Conservation (phyloP, 2,329 filamentous ascomycete species). For the Aphanoascus verrucosus region DNA sequence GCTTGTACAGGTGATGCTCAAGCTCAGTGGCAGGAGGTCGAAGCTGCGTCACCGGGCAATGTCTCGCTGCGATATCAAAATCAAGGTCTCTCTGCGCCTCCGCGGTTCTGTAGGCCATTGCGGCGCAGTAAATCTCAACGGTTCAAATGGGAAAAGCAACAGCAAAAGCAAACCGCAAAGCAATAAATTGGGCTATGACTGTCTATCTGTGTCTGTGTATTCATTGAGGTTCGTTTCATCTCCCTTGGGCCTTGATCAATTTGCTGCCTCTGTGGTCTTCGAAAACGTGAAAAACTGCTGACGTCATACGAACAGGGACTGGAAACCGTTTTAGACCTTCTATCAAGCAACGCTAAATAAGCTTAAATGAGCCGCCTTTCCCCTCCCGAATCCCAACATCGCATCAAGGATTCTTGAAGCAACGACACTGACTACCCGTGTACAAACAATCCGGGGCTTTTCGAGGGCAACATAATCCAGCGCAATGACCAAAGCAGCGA, state of each 20-base stretch:
- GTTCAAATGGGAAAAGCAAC: background rate
- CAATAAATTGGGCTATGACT: too few relatives aligned
- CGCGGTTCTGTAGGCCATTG: background rate
- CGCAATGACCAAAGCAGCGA: too few relatives aligned
- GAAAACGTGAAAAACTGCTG: background rate
- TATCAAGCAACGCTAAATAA: background rate
- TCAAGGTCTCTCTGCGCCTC: background rate
- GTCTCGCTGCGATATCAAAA: background rate
- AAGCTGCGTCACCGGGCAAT: constrained; percentile 6
- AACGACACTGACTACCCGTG: background rate
- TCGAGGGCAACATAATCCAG: background rate
- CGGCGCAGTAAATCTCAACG: background rate
- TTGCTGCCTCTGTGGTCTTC: too few relatives aligned
- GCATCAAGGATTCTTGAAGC: background rate
- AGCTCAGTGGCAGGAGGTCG: constrained; percentile 2
- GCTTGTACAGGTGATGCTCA: background rate
- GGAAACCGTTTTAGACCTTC: background rate
- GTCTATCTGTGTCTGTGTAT: too few relatives aligned
- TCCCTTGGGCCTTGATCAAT: too few relatives aligned
- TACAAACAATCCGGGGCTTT: too few relatives aligned
- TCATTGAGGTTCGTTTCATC: too few relatives aligned
- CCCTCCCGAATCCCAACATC: background rate
- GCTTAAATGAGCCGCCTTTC: background rate
- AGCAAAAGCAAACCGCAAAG: background rate
- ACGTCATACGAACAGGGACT: background rate